phyloP scores from a whole-genome alignment of 805 yeast species.

The Kodamaea lidongshanica region DNA sequence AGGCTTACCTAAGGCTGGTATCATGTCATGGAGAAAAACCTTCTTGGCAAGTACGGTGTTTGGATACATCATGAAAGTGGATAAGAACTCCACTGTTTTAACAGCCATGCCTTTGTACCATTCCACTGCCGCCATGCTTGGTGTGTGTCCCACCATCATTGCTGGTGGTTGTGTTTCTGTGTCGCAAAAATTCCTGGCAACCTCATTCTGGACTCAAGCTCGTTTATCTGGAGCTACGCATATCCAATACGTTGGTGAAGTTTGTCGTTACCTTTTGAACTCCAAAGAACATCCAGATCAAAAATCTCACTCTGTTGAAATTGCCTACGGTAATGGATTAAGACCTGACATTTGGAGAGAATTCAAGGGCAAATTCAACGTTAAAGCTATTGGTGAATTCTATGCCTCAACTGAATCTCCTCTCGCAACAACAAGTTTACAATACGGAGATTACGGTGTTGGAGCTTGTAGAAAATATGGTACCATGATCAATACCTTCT shows the following conservation, averaged over 20 bases:
- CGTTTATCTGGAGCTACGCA: conserved; percentile 65
- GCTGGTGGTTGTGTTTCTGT: conserved; percentile 72
- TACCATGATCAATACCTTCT: conserved; percentile 43
- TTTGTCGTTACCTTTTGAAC: conserved; percentile 76
- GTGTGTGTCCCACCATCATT: conserved; percentile 61
- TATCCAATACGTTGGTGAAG: conserved; percentile 92
- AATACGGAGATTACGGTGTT: conserved; percentile 69
- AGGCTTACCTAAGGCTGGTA: conserved; percentile 90
- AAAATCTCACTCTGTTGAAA: conserved; percentile 48
- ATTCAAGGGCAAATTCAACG: conserved; percentile 71
- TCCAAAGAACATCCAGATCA: conserved; percentile 64
- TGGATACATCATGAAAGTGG: conserved; percentile 60
- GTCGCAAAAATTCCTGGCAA: conserved; percentile 75
- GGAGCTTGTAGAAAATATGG: conserved; percentile 89
- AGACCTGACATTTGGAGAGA: conserved; percentile 83
- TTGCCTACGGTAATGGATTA: conserved; percentile 88
- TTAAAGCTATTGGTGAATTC: conserved; percentile 77
- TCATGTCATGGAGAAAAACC: conserved; percentile 85
- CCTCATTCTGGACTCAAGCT: conserved; percentile 87
- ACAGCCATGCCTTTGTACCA: conserved; percentile 96
- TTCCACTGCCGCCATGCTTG: conserved; percentile 86
- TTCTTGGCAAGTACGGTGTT: conserved; percentile 65
- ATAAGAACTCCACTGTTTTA: conserved; percentile 53
- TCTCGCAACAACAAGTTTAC: conserved; percentile 75
- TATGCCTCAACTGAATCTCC: conserved; percentile 94